Base-by-base conservation (phyloP, 345 rosid genomes). In the Clausena lansium region DNA sequence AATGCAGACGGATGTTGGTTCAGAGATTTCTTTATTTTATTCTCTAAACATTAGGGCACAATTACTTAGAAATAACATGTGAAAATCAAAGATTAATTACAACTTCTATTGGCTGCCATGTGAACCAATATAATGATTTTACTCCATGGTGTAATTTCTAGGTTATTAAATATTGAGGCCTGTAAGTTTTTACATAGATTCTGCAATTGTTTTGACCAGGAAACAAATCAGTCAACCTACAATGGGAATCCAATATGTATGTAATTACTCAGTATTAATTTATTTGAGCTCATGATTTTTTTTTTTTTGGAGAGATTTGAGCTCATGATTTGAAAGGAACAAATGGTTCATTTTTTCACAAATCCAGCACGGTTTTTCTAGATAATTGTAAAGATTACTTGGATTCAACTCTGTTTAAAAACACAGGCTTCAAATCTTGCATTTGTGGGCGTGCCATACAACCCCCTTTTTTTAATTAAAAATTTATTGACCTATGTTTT, bases 1-100 rank as follows among this genome's bases (percentile, higher is more conserved):
- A 45, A 77, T 71, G 66, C 58, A 74, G 88, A 87, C 91, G 87
- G 85, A 89, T 91, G 89, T 91, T 88, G 84, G 84, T 84, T 73
- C 39, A 57, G 55, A 59, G 32, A 71, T 74, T 84, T 66, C 71
- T 68, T 68, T 55, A 66, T 36, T 45, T 78, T 59, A 58, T 71
- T 82, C 61, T 45, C 70, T 27, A 66, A 76, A 79, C 71, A 78
- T 81, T 74, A 25, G 73, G 84, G 89, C 88, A 82, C 89, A 73
- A 67, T 78, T 80, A 70, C 69, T 75, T 67, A 86, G 86, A 82
- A 74, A 81, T 84, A 75, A 83, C 85, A 89, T 82, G 89, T 86
- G 89, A 78, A 78, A 50, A 25, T 62, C 68, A 28, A 27, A 63
- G 55, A 54, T 65, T 45, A 67, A 47, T 61, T 30, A 64, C n/a